These are phyloP conservation scores for Aureobasidium sp. DNA, from an alignment of 2,329 filamentous ascomycete genomes.

Conservation along the genomic window DNA sequence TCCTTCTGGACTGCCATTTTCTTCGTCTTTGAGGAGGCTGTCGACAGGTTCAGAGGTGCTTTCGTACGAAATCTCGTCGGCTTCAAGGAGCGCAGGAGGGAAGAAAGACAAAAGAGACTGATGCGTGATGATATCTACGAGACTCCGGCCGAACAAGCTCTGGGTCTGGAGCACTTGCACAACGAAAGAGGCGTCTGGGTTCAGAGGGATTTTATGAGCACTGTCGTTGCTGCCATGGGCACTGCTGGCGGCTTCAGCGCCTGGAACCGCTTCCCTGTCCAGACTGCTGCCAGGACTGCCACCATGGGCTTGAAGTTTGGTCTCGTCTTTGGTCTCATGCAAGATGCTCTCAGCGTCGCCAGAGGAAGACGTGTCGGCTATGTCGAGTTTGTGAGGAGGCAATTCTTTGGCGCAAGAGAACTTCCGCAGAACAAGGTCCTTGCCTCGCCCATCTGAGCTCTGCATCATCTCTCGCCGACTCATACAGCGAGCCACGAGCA, in stretches of 20 bases:
- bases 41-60: conserved; percentile 67
- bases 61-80: conserved; percentile 42
- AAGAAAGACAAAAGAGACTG: conserved; percentile 27
- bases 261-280: conserved; percentile 73
- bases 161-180: conserved; percentile 20
- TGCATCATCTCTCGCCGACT: not conserved
- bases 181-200: conserved; percentile 24
- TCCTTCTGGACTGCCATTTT: conserved; percentile 69
- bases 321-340: conserved; percentile 68
- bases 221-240: conserved; percentile 72
- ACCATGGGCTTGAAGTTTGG: conserved; percentile 74
- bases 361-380: conserved; percentile 70
- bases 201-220: conserved; percentile 68
- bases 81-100: conserved; percentile 31
- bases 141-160: conserved; percentile 21
- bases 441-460: not conserved
- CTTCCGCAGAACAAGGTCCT: not conserved
- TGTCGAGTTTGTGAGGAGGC: conserved; percentile 51
- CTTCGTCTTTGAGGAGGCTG: conserved; percentile 74
- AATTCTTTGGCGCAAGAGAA: conserved; percentile 20
- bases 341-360: conserved; percentile 64
- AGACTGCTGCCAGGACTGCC: conserved; percentile 56
- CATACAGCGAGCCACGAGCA: not conserved
- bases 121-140: conserved; percentile 27
- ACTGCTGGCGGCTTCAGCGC: conserved; percentile 82